Percentiles rank a stretch among this genome's conserved stretches.
phyloP scores from a whole-genome alignment of 495 filamentous ascomycete species.

The Geoglossum glabrum region DNA sequence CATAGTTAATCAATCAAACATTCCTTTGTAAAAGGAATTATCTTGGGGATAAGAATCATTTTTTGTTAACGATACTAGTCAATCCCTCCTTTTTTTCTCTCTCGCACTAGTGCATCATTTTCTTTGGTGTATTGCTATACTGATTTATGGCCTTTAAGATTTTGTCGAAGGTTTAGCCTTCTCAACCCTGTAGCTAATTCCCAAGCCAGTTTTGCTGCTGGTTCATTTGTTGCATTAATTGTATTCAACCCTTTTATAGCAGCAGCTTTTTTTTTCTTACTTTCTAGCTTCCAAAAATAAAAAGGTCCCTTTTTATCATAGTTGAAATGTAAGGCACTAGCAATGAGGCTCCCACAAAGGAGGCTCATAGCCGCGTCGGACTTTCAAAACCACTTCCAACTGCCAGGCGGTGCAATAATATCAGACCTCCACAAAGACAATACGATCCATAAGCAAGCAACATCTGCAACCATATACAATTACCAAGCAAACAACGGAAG shows the following conservation, averaged over 20 bases:
- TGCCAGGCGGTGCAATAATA: no score
- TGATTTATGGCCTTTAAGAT: neutral
- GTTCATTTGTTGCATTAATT: neutral
- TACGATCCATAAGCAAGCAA: no score
- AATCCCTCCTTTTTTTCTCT: neutral
- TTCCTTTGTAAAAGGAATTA: neutral
- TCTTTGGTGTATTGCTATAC: neutral
- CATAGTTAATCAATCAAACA: neutral
- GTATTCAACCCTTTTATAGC: constrained; percentile 3
- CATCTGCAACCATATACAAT: no score
- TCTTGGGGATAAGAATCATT: neutral
- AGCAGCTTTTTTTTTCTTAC: constrained; percentile 8
- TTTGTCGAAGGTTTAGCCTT: neutral
- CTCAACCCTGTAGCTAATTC: neutral
- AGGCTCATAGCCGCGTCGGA: no score
- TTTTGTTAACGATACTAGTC: neutral
- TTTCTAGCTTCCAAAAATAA: constrained; percentile 15
- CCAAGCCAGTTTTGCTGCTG: neutral
- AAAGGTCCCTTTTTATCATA: constrained; percentile 19
- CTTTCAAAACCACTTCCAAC: no score
- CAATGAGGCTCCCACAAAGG: no score
- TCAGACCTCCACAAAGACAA: no score
- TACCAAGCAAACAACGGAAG: no score
- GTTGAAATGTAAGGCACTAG: no score
- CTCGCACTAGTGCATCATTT: neutral